Percentiles rank a stretch among this genome's conserved stretches.
Conservation (phyloP, 805 yeast genomes). For the Starmerella apis region DNA sequence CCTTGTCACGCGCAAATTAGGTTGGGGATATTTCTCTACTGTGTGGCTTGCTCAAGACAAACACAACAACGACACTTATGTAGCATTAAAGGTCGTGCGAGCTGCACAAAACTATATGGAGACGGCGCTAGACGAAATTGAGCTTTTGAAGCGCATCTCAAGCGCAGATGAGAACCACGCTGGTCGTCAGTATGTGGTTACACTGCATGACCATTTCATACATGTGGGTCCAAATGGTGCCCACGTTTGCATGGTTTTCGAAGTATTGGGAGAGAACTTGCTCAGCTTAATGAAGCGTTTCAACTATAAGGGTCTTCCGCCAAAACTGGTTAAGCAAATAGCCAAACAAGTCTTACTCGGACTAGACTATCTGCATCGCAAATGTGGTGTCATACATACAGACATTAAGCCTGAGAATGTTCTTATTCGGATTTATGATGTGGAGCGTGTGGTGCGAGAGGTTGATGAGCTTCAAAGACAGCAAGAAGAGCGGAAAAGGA, state of each 20-base stretch:
- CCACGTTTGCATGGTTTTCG: constrained; percentile 95
- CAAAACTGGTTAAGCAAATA: constrained; percentile 65
- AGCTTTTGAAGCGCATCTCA: constrained; percentile 53
- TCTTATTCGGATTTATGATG: constrained; percentile 71
- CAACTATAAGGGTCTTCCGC: constrained; percentile 69
- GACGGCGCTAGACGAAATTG: constrained; percentile 89
- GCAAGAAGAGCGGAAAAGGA: neutral
- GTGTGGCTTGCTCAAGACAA: constrained; percentile 75
- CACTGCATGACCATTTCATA: constrained; percentile 69
- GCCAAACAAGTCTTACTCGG: constrained; percentile 68
- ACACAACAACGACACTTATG: constrained; percentile 54
- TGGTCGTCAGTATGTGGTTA: constrained; percentile 73
- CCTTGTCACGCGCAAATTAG: constrained; percentile 73
- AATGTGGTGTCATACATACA: constrained; percentile 65
- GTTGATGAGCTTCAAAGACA: constrained; percentile 38
- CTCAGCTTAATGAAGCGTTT: constrained; percentile 72
- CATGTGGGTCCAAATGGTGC: constrained; percentile 85
- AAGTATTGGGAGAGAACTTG: constrained; percentile 88
- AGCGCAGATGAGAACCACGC: constrained; percentile 58
- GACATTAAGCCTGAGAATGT: constrained; percentile 69
- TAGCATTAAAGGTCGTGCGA: constrained; percentile 88
- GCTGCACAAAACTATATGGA: constrained; percentile 85
- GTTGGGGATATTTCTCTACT: constrained; percentile 98
- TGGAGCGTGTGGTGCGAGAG: constrained; percentile 64
- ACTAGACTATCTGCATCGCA: constrained; percentile 59